Evolutionary conservation across 2,329 filamentous ascomycete genomes (phyloP).

Genomic region (Lachnum nothofagi): DNA sequence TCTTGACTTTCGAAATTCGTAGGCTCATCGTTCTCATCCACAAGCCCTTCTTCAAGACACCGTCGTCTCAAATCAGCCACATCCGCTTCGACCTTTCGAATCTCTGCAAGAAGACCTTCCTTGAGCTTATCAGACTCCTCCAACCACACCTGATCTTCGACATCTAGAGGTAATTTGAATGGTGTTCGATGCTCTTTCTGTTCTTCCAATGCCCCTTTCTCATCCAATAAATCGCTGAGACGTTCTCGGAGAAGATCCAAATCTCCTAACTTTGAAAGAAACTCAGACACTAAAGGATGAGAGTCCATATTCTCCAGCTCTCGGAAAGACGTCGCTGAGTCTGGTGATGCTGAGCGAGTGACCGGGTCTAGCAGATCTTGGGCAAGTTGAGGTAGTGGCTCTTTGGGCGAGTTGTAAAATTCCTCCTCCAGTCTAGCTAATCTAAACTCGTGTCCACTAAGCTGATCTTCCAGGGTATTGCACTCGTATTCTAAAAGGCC

Average conservation of each 20-base stretch:
- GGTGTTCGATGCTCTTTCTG: slow-evolving; percentile 4
- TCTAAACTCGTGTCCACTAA: slow-evolving; percentile 13
- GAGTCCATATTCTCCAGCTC: slow-evolving; percentile 7
- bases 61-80: slow-evolving; percentile 6
- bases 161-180: slow-evolving; percentile 3
- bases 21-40: slow-evolving; percentile 24
- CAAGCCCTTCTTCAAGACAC: slow-evolving; percentile 18
- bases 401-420: slow-evolving; percentile 3
- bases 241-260: slow-evolving; percentile 20
- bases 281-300: slow-evolving; percentile 19
- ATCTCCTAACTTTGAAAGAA: slow-evolving; percentile 15
- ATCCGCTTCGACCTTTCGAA: slow-evolving; percentile 8
- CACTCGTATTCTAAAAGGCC: slow-evolving; percentile 23
- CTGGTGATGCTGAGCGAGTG: not conserved
- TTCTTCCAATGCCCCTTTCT: slow-evolving; percentile 13
- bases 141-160: slow-evolving; percentile 20
- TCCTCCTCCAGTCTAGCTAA: slow-evolving; percentile 9
- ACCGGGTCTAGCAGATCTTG: not conserved
- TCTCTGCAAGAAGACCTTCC: slow-evolving; percentile 6
- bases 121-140: slow-evolving; percentile 11
- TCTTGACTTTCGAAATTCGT: slow-evolving; percentile 11
- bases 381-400: not conserved
- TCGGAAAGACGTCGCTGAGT: not conserved
- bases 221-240: slow-evolving; percentile 12
- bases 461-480: slow-evolving; percentile 16